Conservation (phyloP, 2,329 filamentous ascomycete genomes). For the Gnomoniopsis smithogilvyi region DNA sequence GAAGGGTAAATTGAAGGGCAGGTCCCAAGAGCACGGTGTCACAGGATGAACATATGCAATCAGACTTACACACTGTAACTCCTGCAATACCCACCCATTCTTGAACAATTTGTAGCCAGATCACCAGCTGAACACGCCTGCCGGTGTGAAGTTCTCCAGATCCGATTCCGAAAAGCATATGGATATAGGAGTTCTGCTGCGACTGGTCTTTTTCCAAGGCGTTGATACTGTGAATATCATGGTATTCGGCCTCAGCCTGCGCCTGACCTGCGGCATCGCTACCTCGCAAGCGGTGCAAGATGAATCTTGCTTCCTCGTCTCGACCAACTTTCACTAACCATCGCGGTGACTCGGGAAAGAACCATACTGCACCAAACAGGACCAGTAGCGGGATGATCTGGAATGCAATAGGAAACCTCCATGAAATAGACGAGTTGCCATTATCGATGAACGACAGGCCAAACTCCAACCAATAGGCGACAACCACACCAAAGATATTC, state of each 20-base stretch:
- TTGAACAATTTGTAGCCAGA: constrained; percentile 71
- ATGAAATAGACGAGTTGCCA: constrained; percentile 10
- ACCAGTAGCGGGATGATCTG: constrained; percentile 19
- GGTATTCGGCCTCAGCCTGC: constrained; percentile 30
- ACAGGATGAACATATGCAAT: no score
- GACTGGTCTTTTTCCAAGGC: constrained; percentile 60
- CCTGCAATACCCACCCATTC: constrained; percentile 69
- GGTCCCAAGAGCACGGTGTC: not conserved
- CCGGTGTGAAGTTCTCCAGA: constrained; percentile 65
- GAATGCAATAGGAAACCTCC: constrained; percentile 9
- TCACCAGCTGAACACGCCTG: constrained; percentile 64
- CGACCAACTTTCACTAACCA: constrained; percentile 19
- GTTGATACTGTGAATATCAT: constrained; percentile 64
- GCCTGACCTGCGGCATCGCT: constrained; percentile 1
- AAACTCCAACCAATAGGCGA: constrained; percentile 31
- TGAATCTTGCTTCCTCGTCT: constrained; percentile 8
- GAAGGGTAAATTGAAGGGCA: not conserved
- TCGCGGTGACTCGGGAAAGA: constrained; percentile 17
- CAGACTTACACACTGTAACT: constrained; percentile 55
- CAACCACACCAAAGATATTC: constrained; percentile 26
- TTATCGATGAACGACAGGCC: constrained; percentile 28
- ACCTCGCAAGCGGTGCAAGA: constrained; percentile 10
- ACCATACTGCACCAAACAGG: constrained; percentile 16
- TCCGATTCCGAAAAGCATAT: constrained; percentile 66
- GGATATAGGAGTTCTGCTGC: constrained; percentile 54